These are phyloP conservation scores for Dactylorhiza incarnata DNA, from an alignment of 106 monocot genomes.

Conservation along the genomic window DNA sequence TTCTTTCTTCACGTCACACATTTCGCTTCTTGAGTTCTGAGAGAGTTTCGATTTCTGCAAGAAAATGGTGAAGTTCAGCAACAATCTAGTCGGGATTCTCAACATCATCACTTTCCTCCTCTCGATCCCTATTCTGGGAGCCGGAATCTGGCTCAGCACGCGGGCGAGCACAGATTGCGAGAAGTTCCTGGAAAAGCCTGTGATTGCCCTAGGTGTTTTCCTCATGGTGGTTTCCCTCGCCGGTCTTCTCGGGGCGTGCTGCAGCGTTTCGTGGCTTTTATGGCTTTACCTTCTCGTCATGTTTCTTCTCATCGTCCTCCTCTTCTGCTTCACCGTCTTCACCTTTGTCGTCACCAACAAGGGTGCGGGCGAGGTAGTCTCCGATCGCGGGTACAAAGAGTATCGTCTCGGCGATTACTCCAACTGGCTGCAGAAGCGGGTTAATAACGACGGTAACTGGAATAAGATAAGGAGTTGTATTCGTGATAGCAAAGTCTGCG, in stretches of 20 bases:
- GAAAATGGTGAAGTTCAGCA: conserved; percentile 18
- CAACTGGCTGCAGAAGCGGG: conserved; percentile 50
- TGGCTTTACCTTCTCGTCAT: conserved; percentile 34
- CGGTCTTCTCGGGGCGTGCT: conserved; percentile 26
- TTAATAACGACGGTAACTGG: conserved; percentile 35
- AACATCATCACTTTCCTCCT: conserved; percentile 21
- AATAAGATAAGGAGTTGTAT: conserved; percentile 52
- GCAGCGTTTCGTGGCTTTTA: conserved; percentile 21
- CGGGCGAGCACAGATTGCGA: conserved; percentile 18
- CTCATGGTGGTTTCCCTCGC: conserved; percentile 20
- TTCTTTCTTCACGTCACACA: too few species aligned
- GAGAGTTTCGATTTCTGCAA: not conserved
- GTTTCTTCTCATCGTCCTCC: conserved; percentile 34
- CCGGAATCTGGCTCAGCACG: conserved; percentile 12
- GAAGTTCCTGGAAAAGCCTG: conserved; percentile 16
- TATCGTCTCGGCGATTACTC: conserved; percentile 61
- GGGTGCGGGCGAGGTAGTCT: conserved; percentile 41
- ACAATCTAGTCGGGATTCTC: conserved; percentile 22
- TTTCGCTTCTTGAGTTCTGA: too few species aligned
- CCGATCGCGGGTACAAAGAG: conserved; percentile 46
- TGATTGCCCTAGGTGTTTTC: conserved; percentile 20
- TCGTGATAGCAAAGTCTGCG: conserved; percentile 38
- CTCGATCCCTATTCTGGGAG: conserved; percentile 21
- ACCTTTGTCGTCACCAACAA: conserved; percentile 58
- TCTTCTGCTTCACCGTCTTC: conserved; percentile 43